Conservation (phyloP, 306 rosid genomes). For the Fragaria nilgerrensis region DNA sequence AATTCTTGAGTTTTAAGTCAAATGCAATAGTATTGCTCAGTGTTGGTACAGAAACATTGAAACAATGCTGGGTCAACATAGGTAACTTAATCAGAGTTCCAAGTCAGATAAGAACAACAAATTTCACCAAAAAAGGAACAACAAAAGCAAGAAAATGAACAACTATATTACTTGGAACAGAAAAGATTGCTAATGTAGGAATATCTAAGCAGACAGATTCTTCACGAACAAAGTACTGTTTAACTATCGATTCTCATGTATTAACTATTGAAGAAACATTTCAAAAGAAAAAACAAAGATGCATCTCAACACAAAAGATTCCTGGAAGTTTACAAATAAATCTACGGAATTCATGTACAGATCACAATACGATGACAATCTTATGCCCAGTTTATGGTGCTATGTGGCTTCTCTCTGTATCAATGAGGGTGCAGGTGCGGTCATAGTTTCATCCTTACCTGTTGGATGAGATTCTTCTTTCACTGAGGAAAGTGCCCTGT, state of each 20-base stretch:
- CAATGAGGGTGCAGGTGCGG: constrained; percentile 55
- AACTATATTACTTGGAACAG: background rate
- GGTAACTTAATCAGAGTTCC: background rate
- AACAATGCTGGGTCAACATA: background rate
- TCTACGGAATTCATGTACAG: constrained; percentile 8
- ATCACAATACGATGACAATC: background rate
- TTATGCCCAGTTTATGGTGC: background rate
- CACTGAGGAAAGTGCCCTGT: constrained; percentile 41
- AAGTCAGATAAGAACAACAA: background rate
- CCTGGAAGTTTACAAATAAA: background rate
- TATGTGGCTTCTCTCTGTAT: constrained; percentile 51
- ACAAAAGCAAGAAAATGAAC: background rate
- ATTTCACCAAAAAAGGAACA: background rate
- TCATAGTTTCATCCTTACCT: constrained; percentile 59
- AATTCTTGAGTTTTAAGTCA: background rate
- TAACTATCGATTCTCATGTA: background rate
- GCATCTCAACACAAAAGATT: constrained; percentile 4
- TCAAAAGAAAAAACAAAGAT: background rate
- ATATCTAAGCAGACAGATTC: background rate
- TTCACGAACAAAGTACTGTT: background rate
- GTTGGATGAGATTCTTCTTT: constrained; percentile 49
- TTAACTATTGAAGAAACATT: constrained; percentile 10
- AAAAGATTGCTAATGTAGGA: background rate
- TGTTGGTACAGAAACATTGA: background rate
- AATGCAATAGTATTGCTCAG: background rate